Evolutionary conservation across 2,329 filamentous ascomycete genomes (phyloP).

Genomic region (Ceratocystiopsis sp.): DNA sequence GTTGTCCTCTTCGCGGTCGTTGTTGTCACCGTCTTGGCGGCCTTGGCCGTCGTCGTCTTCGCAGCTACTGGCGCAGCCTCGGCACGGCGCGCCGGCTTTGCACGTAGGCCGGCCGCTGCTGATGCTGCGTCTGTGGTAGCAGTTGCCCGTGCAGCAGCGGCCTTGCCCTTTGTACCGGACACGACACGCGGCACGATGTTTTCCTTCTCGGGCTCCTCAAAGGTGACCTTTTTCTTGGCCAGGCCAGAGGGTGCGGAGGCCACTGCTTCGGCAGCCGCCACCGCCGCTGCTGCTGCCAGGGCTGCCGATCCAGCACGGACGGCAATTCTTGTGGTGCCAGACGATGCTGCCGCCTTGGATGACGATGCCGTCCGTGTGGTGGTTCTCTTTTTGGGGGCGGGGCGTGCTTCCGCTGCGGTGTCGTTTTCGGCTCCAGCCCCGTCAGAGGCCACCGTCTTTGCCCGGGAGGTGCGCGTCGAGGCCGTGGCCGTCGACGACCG

Average conservation of each 20-base stretch:
- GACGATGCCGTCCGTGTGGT: conserved; percentile 6
- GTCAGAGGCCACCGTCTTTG: too few species aligned
- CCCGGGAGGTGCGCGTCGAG: conserved; percentile 14
- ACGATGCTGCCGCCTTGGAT: conserved; percentile 4
- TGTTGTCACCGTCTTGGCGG: not conserved
- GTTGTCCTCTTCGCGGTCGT: too few species aligned
- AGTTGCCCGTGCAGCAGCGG: conserved; percentile 8
- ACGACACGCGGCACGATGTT: conserved; percentile 30
- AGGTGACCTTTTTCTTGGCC: conserved; percentile 43
- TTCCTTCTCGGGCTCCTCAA: conserved; percentile 48
- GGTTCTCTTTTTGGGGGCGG: conserved; percentile 16
- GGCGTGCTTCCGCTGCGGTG: too few species aligned
- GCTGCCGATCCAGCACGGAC: conserved; percentile 20
- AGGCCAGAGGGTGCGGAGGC: conserved; percentile 12
- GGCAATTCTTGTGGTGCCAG: conserved; percentile 21
- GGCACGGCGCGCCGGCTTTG: conserved; percentile 11
- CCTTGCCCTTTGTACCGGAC: conserved; percentile 10
- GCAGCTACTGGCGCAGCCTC: conserved; percentile 2
- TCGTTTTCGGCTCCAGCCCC: too few species aligned
- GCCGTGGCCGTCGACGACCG: conserved; percentile 11
- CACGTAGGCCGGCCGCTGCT: conserved; percentile 17
- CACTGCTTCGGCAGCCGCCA: conserved; percentile 20
- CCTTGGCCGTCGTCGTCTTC: not conserved
- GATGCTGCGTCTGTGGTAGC: conserved; percentile 3
- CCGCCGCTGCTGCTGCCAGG: conserved; percentile 14